Percentiles rank a stretch among this genome's conserved stretches.
Conservation (phyloP, 306 rosid species). For the Cucumis sativus region Cucumber_9930_V3 NC_026659.2:3793001-3793500, state of each 20-base stretch:
- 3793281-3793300: conserved; percentile 94
- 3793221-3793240: conserved; percentile 61
- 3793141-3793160: conserved; percentile 21
- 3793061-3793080: conserved; percentile 12
- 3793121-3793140: conserved; percentile 15
- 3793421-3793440: background rate
- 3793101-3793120: conserved; percentile 18
- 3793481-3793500: background rate
- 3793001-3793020: conserved; percentile 96
- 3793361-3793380: background rate
- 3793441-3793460: background rate
- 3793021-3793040: conserved; percentile 72
- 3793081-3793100: conserved; percentile 29
- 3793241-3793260: conserved; percentile 46
- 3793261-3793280: conserved; percentile 96
- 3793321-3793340: conserved; percentile 74
- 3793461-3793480: background rate
- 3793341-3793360: conserved; percentile 9
- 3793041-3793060: conserved; percentile 49
- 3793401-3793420: background rate
- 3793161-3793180: conserved; percentile 37
- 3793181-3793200: conserved; percentile 77
- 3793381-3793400: background rate
- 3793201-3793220: conserved; percentile 67
- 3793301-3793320: conserved; percentile 75